Evolutionary conservation across 176 grass and related monocot genomes (phyloP), one percentile per base, ranked within the genome.

Genomic region (Aegilops longissima): DNA sequence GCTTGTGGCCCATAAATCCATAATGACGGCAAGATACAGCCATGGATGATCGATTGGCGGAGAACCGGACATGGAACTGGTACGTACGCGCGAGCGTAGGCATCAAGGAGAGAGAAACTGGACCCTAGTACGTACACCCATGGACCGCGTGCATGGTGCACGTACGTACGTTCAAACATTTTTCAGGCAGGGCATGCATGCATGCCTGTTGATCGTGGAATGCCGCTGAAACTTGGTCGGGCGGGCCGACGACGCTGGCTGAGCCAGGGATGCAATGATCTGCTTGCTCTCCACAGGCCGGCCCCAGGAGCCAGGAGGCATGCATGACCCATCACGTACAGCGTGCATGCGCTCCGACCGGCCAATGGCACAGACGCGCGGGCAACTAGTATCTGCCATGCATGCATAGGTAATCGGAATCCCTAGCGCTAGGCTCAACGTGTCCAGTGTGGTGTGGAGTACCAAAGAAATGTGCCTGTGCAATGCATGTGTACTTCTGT

Each of bases 331-430:
- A 23, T 49, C 71, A 54, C 51, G 35, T 67, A 58, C 18, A 9
- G 54, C 18, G 25, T 34, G 82, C 58, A 68, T 25, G 44, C 24
- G 8, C 77, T 85, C n/a, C n/a, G n/a, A n/a, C 69, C 87, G 54
- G 54, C 54, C 54, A 59, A 75, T 69, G 29, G 76, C 82, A 75
- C 31, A 51, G 40, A 14, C 42, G 5, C 38, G 5, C 20, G 49
- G 1, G 47, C 4, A 52, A 4, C 49, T n/a, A n/a, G n/a, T 6
- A 61, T 80, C 65, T 10, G 59, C 16, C 51, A 61, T 61, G 49
- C 21, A 24, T 59, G 49, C 25, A 31, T 68, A 0, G 27, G 52
- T 34, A 54, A 42, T 77, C 21, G 14, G 20, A 59, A 64, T 6
- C 10, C 66, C 70, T 68, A 9, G 2, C 33, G 25, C 21, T 66